Percentiles rank a stretch among this genome's conserved stretches.
Evolutionary conservation across 2,329 filamentous ascomycete species (phyloP).

Genomic region (Alternaria sp.): DNA sequence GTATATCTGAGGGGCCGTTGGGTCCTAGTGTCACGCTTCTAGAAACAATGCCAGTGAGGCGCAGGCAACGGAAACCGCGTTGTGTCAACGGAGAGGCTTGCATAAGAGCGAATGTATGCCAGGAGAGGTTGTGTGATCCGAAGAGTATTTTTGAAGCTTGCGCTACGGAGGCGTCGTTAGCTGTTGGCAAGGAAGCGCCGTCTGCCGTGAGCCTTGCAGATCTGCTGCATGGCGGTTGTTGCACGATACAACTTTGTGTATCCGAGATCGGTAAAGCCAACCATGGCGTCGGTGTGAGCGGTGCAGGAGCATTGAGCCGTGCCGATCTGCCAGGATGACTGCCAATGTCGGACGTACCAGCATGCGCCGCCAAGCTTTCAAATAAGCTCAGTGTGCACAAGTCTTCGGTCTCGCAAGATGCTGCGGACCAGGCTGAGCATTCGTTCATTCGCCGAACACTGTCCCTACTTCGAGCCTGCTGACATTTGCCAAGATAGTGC

Average conservation of each 20-base stretch:
- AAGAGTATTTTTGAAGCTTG: neutral
- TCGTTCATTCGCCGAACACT: neutral
- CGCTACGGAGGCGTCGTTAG: neutral
- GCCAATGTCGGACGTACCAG: conserved; percentile 1
- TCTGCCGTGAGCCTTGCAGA: conserved; percentile 7
- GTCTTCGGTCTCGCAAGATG: conserved; percentile 2
- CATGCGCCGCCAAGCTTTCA: conserved; percentile 9
- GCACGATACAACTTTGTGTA: neutral
- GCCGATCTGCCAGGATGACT: neutral
- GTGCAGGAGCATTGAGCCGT: neutral
- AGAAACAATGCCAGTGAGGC: conserved; percentile 1
- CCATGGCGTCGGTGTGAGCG: neutral
- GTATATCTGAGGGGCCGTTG: neutral
- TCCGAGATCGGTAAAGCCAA: neutral
- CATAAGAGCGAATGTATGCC: neutral
- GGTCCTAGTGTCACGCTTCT: neutral
- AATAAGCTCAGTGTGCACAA: conserved; percentile 4
- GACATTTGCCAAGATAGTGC: neutral
- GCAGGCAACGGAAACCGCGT: neutral
- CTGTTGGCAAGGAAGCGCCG: neutral
- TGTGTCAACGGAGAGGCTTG: neutral
- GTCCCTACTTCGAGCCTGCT: neutral
- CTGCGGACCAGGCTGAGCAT: conserved; percentile 5
- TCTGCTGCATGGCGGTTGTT: neutral
- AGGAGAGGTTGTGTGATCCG: neutral